These are phyloP conservation scores for Choiromyces venosus DNA, from an alignment of 495 filamentous ascomycete genomes.

Conservation along the genomic window DNA sequence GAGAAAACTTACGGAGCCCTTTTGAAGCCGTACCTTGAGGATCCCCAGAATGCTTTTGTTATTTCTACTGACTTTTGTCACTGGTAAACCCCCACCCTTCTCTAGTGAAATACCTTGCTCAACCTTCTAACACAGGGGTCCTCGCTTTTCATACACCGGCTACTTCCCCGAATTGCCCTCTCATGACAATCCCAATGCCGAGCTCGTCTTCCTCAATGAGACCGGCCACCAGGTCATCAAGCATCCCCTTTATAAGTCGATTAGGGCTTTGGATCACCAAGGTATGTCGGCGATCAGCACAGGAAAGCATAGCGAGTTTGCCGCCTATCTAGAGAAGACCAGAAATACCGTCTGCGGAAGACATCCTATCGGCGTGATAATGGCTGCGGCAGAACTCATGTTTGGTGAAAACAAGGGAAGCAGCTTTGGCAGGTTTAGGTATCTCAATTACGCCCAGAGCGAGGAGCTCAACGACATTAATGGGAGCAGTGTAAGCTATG, in stretches of 20 bases:
- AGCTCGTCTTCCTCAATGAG: slow-evolving; percentile 33
- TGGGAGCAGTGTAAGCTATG: slow-evolving; percentile 95
- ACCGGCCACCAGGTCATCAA: slow-evolving; percentile 35
- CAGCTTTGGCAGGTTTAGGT: slow-evolving; percentile 60
- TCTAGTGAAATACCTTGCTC: slow-evolving; percentile 2
- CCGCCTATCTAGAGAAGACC: slow-evolving; percentile 62
- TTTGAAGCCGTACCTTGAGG: slow-evolving; percentile 72
- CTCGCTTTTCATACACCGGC: slow-evolving; percentile 78
- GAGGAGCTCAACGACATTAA: slow-evolving; percentile 60
- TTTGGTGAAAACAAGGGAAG: slow-evolving; percentile 46
- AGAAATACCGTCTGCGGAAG: slow-evolving; percentile 91
- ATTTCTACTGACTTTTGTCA: slow-evolving; percentile 95
- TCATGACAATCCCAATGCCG: slow-evolving; percentile 22
- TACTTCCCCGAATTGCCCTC: slow-evolving; percentile 57
- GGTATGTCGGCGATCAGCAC: slow-evolving; percentile 78
- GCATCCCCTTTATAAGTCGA: slow-evolving; percentile 64
- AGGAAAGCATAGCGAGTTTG: slow-evolving; percentile 63
- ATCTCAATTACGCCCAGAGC: slow-evolving; percentile 89
- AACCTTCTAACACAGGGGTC: slow-evolving; percentile 47
- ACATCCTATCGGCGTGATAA: slow-evolving; percentile 90
- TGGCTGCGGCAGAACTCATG: slow-evolving; percentile 74
- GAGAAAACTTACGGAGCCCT: slow-evolving; percentile 66
- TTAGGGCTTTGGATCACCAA: slow-evolving; percentile 69
- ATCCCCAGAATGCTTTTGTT: slow-evolving; percentile 74
- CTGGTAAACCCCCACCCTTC: slow-evolving; percentile 51